A percentile compares a stretch with the other conserved stretches of the same genome.
phyloP scores from a whole-genome alignment of 768 basidiomycete species.

The Leccinum disarticulatum region DNA sequence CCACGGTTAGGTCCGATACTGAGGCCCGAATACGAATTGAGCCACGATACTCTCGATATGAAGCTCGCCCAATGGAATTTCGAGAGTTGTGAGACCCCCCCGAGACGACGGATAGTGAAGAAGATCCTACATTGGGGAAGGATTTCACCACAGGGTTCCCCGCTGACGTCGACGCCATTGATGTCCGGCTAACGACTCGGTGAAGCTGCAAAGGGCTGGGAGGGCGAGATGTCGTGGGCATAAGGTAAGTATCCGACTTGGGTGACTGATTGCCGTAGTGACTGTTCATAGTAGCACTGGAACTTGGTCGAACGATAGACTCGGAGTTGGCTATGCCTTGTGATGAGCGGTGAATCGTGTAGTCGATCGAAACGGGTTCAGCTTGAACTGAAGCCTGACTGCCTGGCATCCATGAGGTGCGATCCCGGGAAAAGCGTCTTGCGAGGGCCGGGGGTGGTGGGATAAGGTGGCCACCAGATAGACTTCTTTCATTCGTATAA shows the following conservation, averaged over 20 bases:
- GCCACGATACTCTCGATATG: background rate
- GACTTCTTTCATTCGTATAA: background rate
- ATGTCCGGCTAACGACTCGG: background rate
- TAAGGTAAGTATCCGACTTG: background rate
- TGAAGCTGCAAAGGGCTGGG: background rate
- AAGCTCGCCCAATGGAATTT: slow-evolving; percentile 25
- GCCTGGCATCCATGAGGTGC: background rate
- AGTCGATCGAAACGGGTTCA: background rate
- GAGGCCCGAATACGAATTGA: background rate
- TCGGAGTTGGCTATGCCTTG: background rate
- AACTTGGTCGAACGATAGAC: background rate
- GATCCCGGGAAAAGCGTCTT: background rate
- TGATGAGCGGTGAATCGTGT: background rate
- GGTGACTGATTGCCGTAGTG: background rate
- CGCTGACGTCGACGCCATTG: background rate
- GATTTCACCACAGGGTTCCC: background rate
- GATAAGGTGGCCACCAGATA: background rate
- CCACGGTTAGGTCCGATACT: background rate
- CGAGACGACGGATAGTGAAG: slow-evolving; percentile 6
- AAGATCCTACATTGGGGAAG: background rate
- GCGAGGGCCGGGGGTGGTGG: background rate
- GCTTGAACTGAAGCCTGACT: background rate
- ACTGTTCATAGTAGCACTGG: background rate
- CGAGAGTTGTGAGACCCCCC: slow-evolving; percentile 11
- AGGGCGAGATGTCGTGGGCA: background rate